phyloP scores from a whole-genome alignment of 495 filamentous ascomycete genomes.

The Diplogelasinospora grovesii region DNA sequence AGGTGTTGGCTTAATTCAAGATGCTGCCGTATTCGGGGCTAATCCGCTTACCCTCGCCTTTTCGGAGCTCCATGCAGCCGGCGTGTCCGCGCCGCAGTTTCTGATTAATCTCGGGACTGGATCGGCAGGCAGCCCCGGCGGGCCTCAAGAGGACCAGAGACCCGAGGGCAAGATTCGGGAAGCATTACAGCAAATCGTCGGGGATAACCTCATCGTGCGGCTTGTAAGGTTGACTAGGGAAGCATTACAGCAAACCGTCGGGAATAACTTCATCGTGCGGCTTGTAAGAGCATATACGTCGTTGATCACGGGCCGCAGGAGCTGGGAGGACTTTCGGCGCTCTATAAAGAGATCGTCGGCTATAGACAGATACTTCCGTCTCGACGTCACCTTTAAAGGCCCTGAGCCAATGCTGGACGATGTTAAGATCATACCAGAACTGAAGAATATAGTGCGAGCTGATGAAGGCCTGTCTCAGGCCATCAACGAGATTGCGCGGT shows the following conservation, averaged over 20 bases:
- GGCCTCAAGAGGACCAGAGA: neutral
- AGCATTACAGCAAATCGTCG: too few relatives aligned
- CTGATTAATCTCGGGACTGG: too few relatives aligned
- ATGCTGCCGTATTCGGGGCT: too few relatives aligned
- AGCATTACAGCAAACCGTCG: too few relatives aligned
- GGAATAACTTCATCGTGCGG: neutral
- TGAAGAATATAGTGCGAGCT: neutral
- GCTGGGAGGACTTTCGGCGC: neutral
- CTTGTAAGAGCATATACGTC: neutral
- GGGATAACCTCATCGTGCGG: neutral
- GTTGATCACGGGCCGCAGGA: neutral
- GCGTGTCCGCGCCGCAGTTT: too few relatives aligned
- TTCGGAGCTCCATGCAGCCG: too few relatives aligned
- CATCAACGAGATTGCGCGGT: neutral
- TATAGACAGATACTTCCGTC: neutral
- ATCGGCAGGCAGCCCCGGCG: neutral
- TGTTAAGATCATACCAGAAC: neutral
- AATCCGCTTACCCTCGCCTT: too few relatives aligned
- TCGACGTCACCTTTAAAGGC: neutral
- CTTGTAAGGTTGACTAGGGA: too few relatives aligned
- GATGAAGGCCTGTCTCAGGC: neutral
- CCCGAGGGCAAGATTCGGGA: too few relatives aligned
- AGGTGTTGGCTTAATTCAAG: too few relatives aligned
- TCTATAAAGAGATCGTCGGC: neutral
- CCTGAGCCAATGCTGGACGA: constrained; percentile 1